Evolutionary conservation across 106 monocot species (phyloP).

Genomic region (Alisma plantagoaquatica): DNA sequence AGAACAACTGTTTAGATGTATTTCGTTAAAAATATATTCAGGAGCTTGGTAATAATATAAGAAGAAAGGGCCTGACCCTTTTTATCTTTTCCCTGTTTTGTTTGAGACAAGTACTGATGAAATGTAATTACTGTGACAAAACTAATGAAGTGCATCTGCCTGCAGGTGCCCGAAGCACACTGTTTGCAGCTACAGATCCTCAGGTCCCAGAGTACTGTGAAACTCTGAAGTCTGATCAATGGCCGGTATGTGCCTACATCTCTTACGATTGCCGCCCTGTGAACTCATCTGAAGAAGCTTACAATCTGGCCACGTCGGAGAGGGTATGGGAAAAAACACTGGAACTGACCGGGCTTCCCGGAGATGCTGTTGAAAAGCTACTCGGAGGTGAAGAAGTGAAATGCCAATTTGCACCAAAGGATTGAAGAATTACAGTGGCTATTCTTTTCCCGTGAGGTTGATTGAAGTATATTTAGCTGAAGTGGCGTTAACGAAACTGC

Average conservation of each 20-base stretch:
- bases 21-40: too few species aligned
- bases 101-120: too few species aligned
- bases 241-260: conserved; percentile 87
- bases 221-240: conserved; percentile 68
- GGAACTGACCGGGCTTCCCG: conserved; percentile 68
- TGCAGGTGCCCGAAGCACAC: conserved; percentile 74
- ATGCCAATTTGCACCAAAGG: conserved; percentile 56
- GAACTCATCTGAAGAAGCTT: conserved; percentile 87
- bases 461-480: too few species aligned
- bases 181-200: conserved; percentile 80
- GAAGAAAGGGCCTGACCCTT: too few species aligned
- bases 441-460: too few species aligned
- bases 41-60: neutral
- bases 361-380: conserved; percentile 70
- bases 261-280: conserved; percentile 72
- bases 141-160: too few species aligned
- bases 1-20: too few species aligned
- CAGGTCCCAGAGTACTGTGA: conserved; percentile 84
- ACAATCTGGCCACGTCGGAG: conserved; percentile 71
- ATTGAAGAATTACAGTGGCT: too few species aligned
- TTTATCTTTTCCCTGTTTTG: neutral
- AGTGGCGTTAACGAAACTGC: too few species aligned
- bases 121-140: too few species aligned
- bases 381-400: conserved; percentile 54
- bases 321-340: conserved; percentile 83